phyloP scores from a whole-genome alignment of 805 yeast genomes.

The Cyberlindnera euphorbiae region DNA sequence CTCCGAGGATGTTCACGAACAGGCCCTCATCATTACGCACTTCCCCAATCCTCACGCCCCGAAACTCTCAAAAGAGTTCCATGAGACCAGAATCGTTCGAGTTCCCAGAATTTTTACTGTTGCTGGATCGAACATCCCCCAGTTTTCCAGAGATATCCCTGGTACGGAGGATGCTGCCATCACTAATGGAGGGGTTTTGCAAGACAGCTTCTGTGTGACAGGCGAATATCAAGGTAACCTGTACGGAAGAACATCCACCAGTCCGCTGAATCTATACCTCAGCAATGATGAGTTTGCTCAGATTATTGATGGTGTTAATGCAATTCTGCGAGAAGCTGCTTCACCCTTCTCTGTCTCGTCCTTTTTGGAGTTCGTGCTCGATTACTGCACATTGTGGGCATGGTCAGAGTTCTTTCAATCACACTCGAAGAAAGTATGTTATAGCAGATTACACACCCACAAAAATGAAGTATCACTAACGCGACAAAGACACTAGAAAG shows the following conservation, averaged over 20 bases:
- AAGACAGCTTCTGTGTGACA: conserved; percentile 21
- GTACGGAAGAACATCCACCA: conserved; percentile 49
- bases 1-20: conserved; percentile 27
- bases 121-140: conserved; percentile 39
- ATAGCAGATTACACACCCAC: too few relatives aligned
- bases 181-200: conserved; percentile 8
- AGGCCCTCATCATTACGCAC: conserved; percentile 51
- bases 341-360: conserved; percentile 35
- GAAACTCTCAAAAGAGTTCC: conserved; percentile 26
- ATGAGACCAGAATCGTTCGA: conserved; percentile 53
- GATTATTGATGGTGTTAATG: conserved; percentile 44
- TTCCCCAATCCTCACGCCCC: conserved; percentile 55
- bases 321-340: conserved; percentile 35
- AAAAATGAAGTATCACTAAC: too few relatives aligned
- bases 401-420: conserved; percentile 15
- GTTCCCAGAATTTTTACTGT: conserved; percentile 49
- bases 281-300: conserved; percentile 33
- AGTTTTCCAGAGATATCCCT: conserved; percentile 50
- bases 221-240: conserved; percentile 38
- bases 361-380: conserved; percentile 33
- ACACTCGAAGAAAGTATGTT: conserved; percentile 1
- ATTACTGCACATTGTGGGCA: conserved; percentile 37
- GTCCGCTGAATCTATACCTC: conserved; percentile 43
- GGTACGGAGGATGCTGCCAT: conserved; percentile 64
- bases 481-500: conserved; percentile 28